Conservation (phyloP, 768 basidiomycete species). For the Rhodotorula graminis region DNA sequence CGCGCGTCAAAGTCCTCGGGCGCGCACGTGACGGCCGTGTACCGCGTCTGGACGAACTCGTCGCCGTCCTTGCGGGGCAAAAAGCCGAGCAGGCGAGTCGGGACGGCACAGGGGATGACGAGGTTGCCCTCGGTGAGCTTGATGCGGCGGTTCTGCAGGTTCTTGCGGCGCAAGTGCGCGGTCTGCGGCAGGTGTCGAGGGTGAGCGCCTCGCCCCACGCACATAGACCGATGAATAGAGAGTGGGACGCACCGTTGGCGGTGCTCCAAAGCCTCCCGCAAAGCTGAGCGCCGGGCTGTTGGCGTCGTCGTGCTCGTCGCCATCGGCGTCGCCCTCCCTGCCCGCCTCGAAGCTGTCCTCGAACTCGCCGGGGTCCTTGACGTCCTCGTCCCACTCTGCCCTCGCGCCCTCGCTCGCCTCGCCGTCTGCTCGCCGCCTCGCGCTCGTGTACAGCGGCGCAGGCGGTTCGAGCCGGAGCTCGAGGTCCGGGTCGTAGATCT, state of each 20-base stretch:
- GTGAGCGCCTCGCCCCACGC: background rate
- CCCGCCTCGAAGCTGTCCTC: constrained; percentile 34
- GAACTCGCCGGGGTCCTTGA: constrained; percentile 23
- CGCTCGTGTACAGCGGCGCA: constrained; percentile 29
- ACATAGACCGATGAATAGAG: background rate
- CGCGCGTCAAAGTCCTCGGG: constrained; percentile 83
- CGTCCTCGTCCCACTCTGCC: constrained; percentile 16
- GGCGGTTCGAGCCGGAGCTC: constrained; percentile 15
- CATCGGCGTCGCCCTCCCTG: background rate
- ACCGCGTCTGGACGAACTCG: constrained; percentile 66
- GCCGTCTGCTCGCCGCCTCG: constrained; percentile 35
- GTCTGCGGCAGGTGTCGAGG: background rate
- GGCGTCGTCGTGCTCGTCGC: background rate
- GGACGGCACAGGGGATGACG: constrained; percentile 76
- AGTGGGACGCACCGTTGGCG: constrained; percentile 16
- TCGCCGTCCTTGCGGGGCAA: constrained; percentile 59
- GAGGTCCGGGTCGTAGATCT: constrained; percentile 9
- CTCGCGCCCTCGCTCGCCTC: constrained; percentile 2
- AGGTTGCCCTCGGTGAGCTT: constrained; percentile 82
- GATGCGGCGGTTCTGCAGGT: constrained; percentile 51
- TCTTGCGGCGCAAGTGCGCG: constrained; percentile 30
- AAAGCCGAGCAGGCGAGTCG: constrained; percentile 71
- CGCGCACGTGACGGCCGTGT: constrained; percentile 85
- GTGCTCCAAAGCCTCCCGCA: constrained; percentile 31
- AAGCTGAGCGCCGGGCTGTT: constrained; percentile 18